Percentiles rank a stretch among this genome's conserved stretches.
Evolutionary conservation across 139 green algal genomes (phyloP).

Genomic region (Mychonastes homosphaera): DNA sequence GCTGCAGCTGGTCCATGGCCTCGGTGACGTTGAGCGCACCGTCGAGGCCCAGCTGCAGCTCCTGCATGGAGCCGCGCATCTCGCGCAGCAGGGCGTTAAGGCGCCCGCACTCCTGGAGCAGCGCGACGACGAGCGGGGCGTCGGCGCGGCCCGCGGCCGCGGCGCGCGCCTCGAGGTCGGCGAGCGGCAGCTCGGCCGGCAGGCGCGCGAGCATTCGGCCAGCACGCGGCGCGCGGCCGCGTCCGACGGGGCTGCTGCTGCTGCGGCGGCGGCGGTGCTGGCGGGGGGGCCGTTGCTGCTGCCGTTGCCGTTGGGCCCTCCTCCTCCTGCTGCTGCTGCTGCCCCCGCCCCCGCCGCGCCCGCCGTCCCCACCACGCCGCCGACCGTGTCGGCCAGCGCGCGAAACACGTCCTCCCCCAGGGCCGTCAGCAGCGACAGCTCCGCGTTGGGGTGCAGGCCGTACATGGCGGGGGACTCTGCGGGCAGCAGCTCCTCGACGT

Average conservation of each 20-base stretch:
- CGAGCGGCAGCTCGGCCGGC: no score
- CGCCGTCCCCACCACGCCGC: no score
- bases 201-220: no score
- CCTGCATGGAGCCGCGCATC: slow-evolving; percentile 71
- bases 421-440: slow-evolving; percentile 68
- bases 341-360: slow-evolving; percentile 35
- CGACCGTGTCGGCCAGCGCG: slow-evolving; percentile 62
- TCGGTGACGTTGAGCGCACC: slow-evolving; percentile 79
- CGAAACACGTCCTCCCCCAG: slow-evolving; percentile 75
- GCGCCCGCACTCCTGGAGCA: no score
- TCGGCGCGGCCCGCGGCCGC: no score
- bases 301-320: no score
- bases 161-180: no score
- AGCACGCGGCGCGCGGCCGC: no score
- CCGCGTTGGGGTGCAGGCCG: slow-evolving; percentile 77
- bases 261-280: no score
- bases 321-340: slow-evolving; percentile 4
- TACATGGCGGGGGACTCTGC: slow-evolving; percentile 71
- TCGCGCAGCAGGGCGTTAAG: slow-evolving; percentile 71
- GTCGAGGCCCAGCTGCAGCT: slow-evolving; percentile 74
- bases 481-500: slow-evolving; percentile 65
- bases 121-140: no score
- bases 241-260: no score
- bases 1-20: slow-evolving; percentile 65
- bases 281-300: no score